Base-by-base conservation (phyloP, 75 land plant species). In the Chamaecyparis obtusa region DNA sequence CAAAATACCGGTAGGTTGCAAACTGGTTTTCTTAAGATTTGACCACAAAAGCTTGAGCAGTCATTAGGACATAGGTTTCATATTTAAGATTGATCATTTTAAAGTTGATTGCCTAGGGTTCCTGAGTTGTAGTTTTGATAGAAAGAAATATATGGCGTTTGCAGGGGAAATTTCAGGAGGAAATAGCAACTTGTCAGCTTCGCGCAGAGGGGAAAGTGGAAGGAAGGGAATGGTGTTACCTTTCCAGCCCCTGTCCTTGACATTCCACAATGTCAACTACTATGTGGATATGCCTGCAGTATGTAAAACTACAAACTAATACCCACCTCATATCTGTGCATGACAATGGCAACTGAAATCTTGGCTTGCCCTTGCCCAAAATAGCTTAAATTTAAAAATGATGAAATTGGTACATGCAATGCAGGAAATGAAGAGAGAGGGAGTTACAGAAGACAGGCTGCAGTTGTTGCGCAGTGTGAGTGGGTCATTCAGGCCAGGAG, bases 211-310 rank as follows among this genome's bases (percentile, higher is more conserved):
- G 4, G 33, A 21, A 16, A 32, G 48, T 80, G 27, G 46, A 79
- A 44, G 69, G 72, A 84, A 89, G 78, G 92, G 92, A 67, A 91
- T 91, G 91, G 87, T 87, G 36, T 80, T 91, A 56, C 92, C 92
- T 71, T 91, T 91, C 72, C 88, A 87, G 84, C 92, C 92, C 24
- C 71, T 91, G 57, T 46, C 91, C 1, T 83, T 91, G 51, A 90
- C 92, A 39, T 91, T 91, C 74, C 92, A 89, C 84, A 87, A 90
- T 83, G 91, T 91, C 85, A 60, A 79, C 87, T 91, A 91, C 75
- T 91, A 91, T 80, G 92, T 91, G 36, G 92, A 91, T 85, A 91
- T 91, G 92, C 91, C 92, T 48, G 24, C 91, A 8, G 92, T 90
- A 89, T 75, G 90, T 88, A 57, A 4, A 57, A 57, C 6, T 19